Evolutionary conservation across 495 filamentous ascomycete species (phyloP), one percentile per base, ranked within the genome.

Genomic region (Xylaria acuta): DNA sequence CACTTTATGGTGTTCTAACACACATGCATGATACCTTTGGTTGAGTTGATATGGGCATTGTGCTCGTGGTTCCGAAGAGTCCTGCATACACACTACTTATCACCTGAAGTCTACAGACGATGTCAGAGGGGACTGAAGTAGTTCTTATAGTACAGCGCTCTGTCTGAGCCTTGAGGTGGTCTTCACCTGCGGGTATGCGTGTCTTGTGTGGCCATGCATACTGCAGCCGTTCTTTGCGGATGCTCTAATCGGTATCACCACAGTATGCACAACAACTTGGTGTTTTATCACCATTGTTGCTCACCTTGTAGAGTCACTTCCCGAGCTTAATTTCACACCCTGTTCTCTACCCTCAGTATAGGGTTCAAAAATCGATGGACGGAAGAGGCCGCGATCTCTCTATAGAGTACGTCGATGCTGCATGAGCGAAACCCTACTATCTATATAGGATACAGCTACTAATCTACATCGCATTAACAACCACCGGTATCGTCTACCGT

Each of bases 41-140:
- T 36, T n/a, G 20, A 60, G 58, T 40, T 30, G n/a, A 59, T 36
- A 20, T 59, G 12, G 2, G 58, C 58, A 38, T 22, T 22, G 58
- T 22, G 32, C 58, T n/a, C n/a, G 11, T 60, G n/a, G 34, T 60
- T 60, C 34, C 58, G 20, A 60, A 60, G 7, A 60, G 58, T 60
- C n/a, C 20, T 60, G 20, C 20, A n/a, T n/a, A 20, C n/a, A 60
- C 8, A 22, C 58, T n/a, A n/a, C 32, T 38, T 38, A n/a, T 60
- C 20, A 38, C 25, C 34, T 14, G 30, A 32, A 56, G 16, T 27
- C 14, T 56, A n/a, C n/a, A 6, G 30, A 16, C 20, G 11, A 56
- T 56, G 30, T 0, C 2, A 18, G 14, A 56, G 4, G 25, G 6
- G 11, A 11, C 53, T 32, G 27, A 38, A 38, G 20, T 11, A 12